Base-by-base conservation (phyloP, 73 alveolate genomes). In the Blepharisma japonicum region DNA sequence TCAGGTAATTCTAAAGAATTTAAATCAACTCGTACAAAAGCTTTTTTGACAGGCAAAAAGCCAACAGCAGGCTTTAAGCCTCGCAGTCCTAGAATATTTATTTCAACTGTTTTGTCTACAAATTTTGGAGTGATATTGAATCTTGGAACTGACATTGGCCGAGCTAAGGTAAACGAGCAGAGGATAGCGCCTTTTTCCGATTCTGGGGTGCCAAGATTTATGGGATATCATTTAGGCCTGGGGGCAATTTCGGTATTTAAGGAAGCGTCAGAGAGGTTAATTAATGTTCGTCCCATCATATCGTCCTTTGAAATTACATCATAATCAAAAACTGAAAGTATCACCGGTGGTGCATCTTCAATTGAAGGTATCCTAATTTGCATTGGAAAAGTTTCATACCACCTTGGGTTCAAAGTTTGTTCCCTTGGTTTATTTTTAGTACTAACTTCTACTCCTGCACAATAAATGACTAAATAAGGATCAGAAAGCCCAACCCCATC, bases 21-120 rank as follows among this genome's bases (percentile, higher is more conserved):
- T 5, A 92, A 56, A 77, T 92, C 94, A 83, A 92, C 89, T 76
- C 78, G 82, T 53, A 92, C 82, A 78, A 82, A 92, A 8, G 98
- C 95, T 71, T 92, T 92, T 86, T 90, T 92, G 7, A 92, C 96
- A 14, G 96, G 93, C 6, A 92, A 79, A 50, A 89, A 68, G 42
- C 96, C 96, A 5, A 61, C 49, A 49, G 83, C 71, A 6, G 98
- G 92, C 56, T 92, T 76, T 68, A 92, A 80, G 56, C 87, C 95
- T 74, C 98, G 87, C 25, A 92, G 74, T 53, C 98, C 98, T 56
- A 92, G 90, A 50, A 89, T 87, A 68, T 89, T 82, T 42, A 92
- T 86, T 80, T 92, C 95, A 68, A 91, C 79, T 42, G 49, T 71
- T 77, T 79, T 86, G 50, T 87, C 93, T 77, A 55, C 82, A 23